Conservation (phyloP, 2,329 filamentous ascomycete species). For the Calonectria pteridis region DNA sequence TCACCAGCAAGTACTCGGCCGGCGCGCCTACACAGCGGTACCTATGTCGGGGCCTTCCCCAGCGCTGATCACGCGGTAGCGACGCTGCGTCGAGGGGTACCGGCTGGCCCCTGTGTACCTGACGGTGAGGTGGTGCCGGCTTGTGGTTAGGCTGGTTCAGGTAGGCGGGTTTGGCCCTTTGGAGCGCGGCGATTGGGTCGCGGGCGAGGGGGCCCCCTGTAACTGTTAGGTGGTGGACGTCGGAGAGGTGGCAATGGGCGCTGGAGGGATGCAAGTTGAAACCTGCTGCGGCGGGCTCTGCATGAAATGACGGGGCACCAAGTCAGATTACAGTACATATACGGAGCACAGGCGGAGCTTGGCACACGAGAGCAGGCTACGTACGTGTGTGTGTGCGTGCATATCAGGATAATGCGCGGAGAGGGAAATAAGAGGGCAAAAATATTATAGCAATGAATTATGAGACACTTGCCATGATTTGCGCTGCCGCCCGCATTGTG, state of each 20-base stretch:
- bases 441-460: neutral
- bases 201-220: conserved; percentile 33
- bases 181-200: conserved; percentile 35
- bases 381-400: neutral
- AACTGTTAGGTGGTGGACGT: conserved; percentile 28
- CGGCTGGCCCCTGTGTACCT: conserved; percentile 33
- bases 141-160: conserved; percentile 44
- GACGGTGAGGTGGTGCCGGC: conserved; percentile 36
- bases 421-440: neutral
- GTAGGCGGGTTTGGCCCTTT: conserved; percentile 41
- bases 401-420: conserved; percentile 7
- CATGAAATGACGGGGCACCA: conserved; percentile 27
- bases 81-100: conserved; percentile 27
- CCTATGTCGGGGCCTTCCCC: neutral
- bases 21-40: conserved; percentile 15
- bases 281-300: conserved; percentile 25
- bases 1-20: conserved; percentile 32
- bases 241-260: conserved; percentile 26
- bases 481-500: conserved; percentile 6
- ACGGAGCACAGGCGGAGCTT: conserved; percentile 17
- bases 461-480: conserved; percentile 5
- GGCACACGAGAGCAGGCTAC: neutral
- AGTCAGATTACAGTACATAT: conserved; percentile 26
- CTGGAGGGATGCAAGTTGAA: conserved; percentile 28
- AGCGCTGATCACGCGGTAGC: conserved; percentile 20